Evolutionary conservation across 352 stramenopile species (phyloP), one percentile per base, ranked within the genome.

Genomic region (Blastocystis sp.): DNA sequence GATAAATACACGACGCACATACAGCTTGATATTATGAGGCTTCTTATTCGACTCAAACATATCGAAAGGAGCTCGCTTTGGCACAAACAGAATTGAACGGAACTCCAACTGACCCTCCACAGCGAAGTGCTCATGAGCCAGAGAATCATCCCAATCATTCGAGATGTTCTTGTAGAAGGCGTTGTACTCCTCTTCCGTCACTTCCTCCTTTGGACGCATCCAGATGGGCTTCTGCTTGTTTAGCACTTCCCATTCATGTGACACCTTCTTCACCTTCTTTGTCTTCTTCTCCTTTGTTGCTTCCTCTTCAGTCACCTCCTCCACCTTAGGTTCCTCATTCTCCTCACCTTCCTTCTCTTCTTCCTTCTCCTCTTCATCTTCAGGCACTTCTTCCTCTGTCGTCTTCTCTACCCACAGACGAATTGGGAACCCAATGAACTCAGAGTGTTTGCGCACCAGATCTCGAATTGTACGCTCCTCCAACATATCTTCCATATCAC

Each of bases 21-120:
- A 99, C 54, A 98, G 90, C 92, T 98, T 98, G 90, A 98, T 98
- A 92, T 97, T 97, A 93, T 99, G 99, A 66, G 94, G 89, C 94
- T 99, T 98, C 93, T 99, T 99, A 92, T 98, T 98, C 71, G 92
- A 93, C 90, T 99, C 96, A 89, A 99, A 99, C 95, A 98, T 98
- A 91, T 99, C 96, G 90, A 99, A 99, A 37, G 96, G 96, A 46
- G 96, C 96, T 88, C 96, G 94, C 93, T 98, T 98, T 37, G 96
- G 97, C 54, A 95, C 93, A 91, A 97, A 99, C 39, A 99, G 91
- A 21, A 98, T 95, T 32, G 97, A 95, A 89, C 95, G 95, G 93
- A 99, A 99, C 91, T 99, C 97, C 27, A 99, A 92, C 91, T 99
- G 96, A 88, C 96, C 97, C 89, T 99, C 97, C 58, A 99, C 96